A percentile compares a stretch with the other conserved stretches of the same genome.
phyloP scores from a whole-genome alignment of 345 rosid genomes.

The Xanthoceras sorbifolium region DNA sequence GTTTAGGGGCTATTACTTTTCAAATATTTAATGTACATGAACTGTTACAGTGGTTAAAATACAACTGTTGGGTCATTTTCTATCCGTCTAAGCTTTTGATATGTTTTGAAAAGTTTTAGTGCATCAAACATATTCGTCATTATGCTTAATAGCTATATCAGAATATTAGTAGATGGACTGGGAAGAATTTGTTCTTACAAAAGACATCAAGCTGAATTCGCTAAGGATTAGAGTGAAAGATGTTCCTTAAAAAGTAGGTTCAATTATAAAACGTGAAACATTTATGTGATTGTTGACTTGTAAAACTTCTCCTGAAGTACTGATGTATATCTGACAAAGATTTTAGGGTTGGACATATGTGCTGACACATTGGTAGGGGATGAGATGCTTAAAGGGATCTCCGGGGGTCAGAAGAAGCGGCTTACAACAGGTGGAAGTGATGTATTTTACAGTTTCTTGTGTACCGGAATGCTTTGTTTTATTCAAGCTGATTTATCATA shows the following conservation, averaged over 20 bases:
- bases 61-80: too few species aligned
- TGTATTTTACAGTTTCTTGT: slow-evolving; percentile 3
- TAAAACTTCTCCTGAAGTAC: slow-evolving; percentile 39
- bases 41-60: too few species aligned
- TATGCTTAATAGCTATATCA: neutral
- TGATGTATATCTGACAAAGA: slow-evolving; percentile 73
- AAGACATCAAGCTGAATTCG: neutral
- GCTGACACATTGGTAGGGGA: slow-evolving; percentile 97
- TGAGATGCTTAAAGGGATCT: slow-evolving; percentile 98
- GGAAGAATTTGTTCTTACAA: neutral
- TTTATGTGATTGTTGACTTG: slow-evolving; percentile 11
- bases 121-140: neutral
- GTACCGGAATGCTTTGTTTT: slow-evolving; percentile 10
- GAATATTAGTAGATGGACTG: neutral
- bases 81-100: neutral
- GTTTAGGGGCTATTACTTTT: neutral
- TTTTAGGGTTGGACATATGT: slow-evolving; percentile 94
- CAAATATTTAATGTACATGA: neutral
- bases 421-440: slow-evolving; percentile 77
- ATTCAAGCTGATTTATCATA: slow-evolving; percentile 23
- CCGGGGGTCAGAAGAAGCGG: slow-evolving; percentile 98
- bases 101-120: too few species aligned
- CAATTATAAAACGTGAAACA: neutral
- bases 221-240: neutral
- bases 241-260: neutral